A percentile compares a stretch with the other conserved stretches of the same genome.
These are phyloP conservation scores for Buxus sempervirens DNA, from an alignment of 164 flowering plant species.

Conservation along the genomic window DNA sequence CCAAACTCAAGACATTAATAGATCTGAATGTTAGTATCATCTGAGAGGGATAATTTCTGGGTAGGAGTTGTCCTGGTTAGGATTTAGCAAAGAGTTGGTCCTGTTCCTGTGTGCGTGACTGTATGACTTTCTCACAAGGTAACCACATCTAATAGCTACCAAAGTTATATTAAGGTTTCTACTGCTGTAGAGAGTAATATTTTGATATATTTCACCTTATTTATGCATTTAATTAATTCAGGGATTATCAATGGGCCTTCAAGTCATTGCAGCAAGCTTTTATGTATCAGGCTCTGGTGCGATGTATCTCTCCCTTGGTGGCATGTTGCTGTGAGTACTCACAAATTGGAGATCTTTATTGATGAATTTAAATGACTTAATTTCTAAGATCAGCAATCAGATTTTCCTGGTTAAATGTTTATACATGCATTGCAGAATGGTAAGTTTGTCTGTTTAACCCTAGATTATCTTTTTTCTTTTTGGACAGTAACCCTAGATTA, in stretches of 20 bases:
- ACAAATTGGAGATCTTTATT: background rate
- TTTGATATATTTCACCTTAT: constrained; percentile 6
- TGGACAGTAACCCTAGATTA: background rate
- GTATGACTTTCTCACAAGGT: background rate
- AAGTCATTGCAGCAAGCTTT: constrained; percentile 68
- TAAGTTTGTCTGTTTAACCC: background rate
- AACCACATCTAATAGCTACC: background rate
- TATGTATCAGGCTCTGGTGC: constrained; percentile 29
- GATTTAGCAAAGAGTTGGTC: background rate
- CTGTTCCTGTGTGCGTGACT: background rate
- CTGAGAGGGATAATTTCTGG: background rate
- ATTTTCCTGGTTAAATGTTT: background rate
- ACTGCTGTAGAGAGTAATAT: background rate
- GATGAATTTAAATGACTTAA: background rate
- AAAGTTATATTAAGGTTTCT: background rate
- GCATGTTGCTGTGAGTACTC: constrained; percentile 80
- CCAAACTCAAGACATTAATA: background rate
- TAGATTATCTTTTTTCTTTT: no score
- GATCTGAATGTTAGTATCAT: background rate
- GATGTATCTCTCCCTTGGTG: constrained; percentile 75
- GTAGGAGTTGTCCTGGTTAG: background rate
- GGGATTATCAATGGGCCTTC: constrained; percentile 76
- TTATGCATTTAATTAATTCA: constrained; percentile 26
- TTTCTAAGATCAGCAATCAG: background rate
- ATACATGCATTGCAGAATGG: background rate